phyloP scores from a whole-genome alignment of 345 rosid genomes.

The Salix dunnii region DNA sequence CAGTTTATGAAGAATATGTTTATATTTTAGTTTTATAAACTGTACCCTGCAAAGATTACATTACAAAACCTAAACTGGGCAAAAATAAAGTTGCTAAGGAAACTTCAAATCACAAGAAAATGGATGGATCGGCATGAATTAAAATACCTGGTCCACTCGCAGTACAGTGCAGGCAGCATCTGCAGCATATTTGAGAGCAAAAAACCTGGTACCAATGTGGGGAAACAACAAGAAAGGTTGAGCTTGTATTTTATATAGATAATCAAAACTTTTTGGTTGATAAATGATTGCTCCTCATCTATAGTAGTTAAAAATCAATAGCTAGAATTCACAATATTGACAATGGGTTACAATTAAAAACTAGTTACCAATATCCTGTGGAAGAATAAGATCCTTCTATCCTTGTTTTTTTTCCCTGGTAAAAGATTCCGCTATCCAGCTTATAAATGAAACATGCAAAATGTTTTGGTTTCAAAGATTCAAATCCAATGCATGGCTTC shows the following conservation, averaged over 20 bases:
- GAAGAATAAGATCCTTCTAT: background rate
- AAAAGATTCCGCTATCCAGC: background rate
- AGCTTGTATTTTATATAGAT: background rate
- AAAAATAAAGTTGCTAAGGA: background rate
- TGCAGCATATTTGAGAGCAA: constrained; percentile 91
- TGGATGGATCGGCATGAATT: background rate
- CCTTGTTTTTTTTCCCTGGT: background rate
- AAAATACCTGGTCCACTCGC: constrained; percentile 88
- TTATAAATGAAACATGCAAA: background rate
- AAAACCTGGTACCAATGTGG: constrained; percentile 42
- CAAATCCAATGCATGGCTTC: background rate
- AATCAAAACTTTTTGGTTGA: background rate
- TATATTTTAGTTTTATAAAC: background rate
- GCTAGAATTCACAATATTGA: background rate
- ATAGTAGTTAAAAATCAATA: background rate
- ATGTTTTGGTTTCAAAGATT: background rate
- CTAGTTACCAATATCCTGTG: background rate
- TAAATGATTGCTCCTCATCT: background rate
- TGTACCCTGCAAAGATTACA: background rate
- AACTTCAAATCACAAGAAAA: background rate
- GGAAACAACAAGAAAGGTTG: background rate
- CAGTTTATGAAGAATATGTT: too few relatives aligned
- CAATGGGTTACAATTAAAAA: background rate
- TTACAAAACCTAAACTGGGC: background rate
- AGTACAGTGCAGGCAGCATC: constrained; percentile 97